Percentiles rank a stretch among this genome's conserved stretches.
phyloP scores from a whole-genome alignment of 2,329 filamentous ascomycete genomes.

The Gnomoniopsis sp. region DNA sequence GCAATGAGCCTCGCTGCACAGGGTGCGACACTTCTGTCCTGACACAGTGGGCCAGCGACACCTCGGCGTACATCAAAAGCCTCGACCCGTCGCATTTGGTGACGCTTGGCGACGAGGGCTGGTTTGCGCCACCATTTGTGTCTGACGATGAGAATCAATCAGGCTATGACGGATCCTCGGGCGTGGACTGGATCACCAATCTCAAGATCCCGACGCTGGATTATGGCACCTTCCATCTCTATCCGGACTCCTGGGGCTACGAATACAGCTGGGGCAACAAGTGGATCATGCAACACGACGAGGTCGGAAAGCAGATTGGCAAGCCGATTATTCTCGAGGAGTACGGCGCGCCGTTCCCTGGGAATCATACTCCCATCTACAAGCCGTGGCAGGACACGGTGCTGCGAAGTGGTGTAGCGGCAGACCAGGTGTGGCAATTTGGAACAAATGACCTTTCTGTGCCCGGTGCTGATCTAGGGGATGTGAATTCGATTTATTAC shows the following conservation, averaged over 20 bases:
- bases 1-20: conserved; percentile 57
- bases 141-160: conserved; percentile 32
- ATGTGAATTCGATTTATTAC: conserved; percentile 14
- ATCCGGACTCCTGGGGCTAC: conserved; percentile 27
- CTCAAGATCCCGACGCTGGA: conserved; percentile 47
- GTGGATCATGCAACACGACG: conserved; percentile 15
- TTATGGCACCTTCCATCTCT: conserved; percentile 43
- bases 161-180: conserved; percentile 49
- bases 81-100: conserved; percentile 61
- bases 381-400: conserved; percentile 18
- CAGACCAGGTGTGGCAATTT: conserved; percentile 19
- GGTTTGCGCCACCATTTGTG: conserved; percentile 26
- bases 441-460: conserved; percentile 11
- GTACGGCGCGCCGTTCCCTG: conserved; percentile 15
- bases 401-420: conserved; percentile 11
- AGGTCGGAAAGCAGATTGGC: conserved; percentile 8
- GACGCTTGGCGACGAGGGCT: conserved; percentile 55
- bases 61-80: conserved; percentile 58
- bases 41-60: conserved; percentile 54
- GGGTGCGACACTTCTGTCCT: conserved; percentile 57
- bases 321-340: conserved; percentile 18
- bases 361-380: conserved; percentile 14
- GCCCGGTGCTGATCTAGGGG: conserved; percentile 5
- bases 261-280: conserved; percentile 15
- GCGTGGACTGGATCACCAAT: conserved; percentile 50